Percentiles rank a stretch among this genome's conserved stretches.
phyloP scores from a whole-genome alignment of 2,329 filamentous ascomycete species.

The Talaromyces sp. region DNA sequence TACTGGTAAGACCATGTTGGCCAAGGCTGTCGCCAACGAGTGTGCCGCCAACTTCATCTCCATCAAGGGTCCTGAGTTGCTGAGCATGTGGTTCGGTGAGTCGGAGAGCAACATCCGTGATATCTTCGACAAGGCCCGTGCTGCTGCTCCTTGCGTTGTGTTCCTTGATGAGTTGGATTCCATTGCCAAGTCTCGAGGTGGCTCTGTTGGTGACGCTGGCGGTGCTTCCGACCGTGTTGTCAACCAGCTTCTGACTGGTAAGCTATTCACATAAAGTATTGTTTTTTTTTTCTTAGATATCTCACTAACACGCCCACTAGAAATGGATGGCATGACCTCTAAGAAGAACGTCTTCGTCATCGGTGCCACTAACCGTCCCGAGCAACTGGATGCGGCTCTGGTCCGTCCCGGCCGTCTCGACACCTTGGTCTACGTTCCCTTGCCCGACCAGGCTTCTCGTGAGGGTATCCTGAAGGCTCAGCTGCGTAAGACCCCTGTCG shows the following conservation, averaged over 20 bases:
- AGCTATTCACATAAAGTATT: slow-evolving; percentile 40
- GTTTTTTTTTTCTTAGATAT: neutral
- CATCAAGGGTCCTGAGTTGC: slow-evolving; percentile 94
- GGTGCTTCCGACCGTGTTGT: slow-evolving; percentile 99
- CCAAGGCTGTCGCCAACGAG: slow-evolving; percentile 99
- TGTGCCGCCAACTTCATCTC: slow-evolving; percentile 99
- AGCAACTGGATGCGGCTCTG: slow-evolving; percentile 96
- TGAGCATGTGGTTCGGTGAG: slow-evolving; percentile 99
- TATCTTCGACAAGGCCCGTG: slow-evolving; percentile 99
- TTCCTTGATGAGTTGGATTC: slow-evolving; percentile 99
- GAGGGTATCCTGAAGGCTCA: slow-evolving; percentile 90
- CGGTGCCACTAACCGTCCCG: slow-evolving; percentile 95
- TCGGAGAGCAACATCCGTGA: slow-evolving; percentile 99
- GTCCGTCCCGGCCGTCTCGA: slow-evolving; percentile 99
- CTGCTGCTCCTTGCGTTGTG: slow-evolving; percentile 95
- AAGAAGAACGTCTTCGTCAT: slow-evolving; percentile 99
- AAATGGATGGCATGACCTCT: slow-evolving; percentile 99
- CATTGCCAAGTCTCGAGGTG: slow-evolving; percentile 98
- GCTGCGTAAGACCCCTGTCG: slow-evolving; percentile 95
- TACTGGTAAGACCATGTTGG: slow-evolving; percentile 99
- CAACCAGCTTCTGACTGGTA: slow-evolving; percentile 97
- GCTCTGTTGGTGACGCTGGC: slow-evolving; percentile 91
- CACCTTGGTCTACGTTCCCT: slow-evolving; percentile 95
- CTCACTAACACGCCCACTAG: slow-evolving; percentile 55
- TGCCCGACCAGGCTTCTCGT: slow-evolving; percentile 89